Conservation (phyloP, 306 rosid species). For the Parietaria judaica region DNA sequence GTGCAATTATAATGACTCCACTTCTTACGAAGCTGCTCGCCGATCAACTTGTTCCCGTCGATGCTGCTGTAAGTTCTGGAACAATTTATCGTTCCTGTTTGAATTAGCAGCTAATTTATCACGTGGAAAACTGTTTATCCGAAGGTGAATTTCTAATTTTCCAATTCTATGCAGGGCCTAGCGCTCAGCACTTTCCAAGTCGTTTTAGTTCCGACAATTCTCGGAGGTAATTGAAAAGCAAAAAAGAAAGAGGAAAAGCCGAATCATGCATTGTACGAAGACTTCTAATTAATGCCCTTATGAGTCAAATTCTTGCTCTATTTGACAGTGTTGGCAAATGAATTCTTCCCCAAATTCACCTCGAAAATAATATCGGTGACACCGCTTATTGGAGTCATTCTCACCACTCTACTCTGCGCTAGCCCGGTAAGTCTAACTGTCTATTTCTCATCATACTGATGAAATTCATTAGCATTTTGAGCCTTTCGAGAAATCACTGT, state of each 20-base stretch:
- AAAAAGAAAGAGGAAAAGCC: not conserved
- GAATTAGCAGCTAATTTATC: not conserved
- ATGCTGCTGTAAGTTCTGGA: slow-evolving; percentile 71
- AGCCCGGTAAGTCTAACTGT: slow-evolving; percentile 60
- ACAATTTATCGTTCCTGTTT: not conserved
- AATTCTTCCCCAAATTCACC: slow-evolving; percentile 86
- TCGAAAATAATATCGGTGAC: slow-evolving; percentile 66
- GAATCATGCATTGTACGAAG: not conserved
- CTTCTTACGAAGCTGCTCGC: slow-evolving; percentile 93
- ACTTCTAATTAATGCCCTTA: slow-evolving; percentile 14
- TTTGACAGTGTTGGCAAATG: slow-evolving; percentile 78
- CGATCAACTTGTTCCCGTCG: slow-evolving; percentile 94
- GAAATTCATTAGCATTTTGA: slow-evolving; percentile 5
- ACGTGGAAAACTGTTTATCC: not conserved
- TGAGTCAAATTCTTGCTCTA: slow-evolving; percentile 21
- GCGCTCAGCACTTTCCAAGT: slow-evolving; percentile 95
- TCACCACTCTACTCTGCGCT: slow-evolving; percentile 88
- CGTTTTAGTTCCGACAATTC: slow-evolving; percentile 75
- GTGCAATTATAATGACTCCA: slow-evolving; percentile 87
- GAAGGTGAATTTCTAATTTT: not conserved
- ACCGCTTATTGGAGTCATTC: slow-evolving; percentile 82
- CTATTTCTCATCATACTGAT: not conserved
- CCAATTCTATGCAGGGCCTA: slow-evolving; percentile 53
- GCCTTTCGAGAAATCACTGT: too few relatives aligned
- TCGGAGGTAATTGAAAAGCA: slow-evolving; percentile 61